phyloP scores from a whole-genome alignment of 768 basidiomycete genomes.

The Cystofilobasidium bisporidii region DNA sequence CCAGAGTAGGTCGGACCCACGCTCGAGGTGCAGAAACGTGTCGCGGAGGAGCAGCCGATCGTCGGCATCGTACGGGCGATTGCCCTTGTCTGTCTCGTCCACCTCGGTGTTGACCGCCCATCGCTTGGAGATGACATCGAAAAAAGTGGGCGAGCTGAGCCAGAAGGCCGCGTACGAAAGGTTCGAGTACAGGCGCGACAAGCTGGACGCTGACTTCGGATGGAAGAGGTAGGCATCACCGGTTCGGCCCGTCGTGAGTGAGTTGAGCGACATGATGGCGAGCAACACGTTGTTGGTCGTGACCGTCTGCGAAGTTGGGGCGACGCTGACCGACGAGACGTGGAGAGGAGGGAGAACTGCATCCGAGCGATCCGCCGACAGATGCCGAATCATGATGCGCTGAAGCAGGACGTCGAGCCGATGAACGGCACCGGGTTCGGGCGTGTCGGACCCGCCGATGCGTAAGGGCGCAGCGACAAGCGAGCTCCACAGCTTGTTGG shows the following conservation, averaged over 20 bases:
- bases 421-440: neutral
- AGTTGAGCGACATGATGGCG: slow-evolving; percentile 1
- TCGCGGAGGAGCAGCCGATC: neutral
- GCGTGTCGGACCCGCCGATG: neutral
- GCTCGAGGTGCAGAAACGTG: neutral
- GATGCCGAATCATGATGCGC: neutral
- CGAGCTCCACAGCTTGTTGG: neutral
- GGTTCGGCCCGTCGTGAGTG: neutral
- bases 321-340: neutral
- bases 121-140: neutral
- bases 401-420: neutral
- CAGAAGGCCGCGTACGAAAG: neutral
- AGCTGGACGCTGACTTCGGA: neutral
- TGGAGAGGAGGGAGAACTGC: neutral
- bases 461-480: neutral
- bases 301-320: neutral
- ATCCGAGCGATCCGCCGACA: neutral
- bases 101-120: neutral
- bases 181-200: neutral
- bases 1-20: neutral
- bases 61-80: neutral
- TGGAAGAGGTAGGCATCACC: neutral
- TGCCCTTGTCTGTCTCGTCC: neutral
- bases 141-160: neutral
- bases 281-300: neutral